A percentile compares a stretch with the other conserved stretches of the same genome.
Evolutionary conservation across 176 grass and related monocot species (phyloP).

Genomic region (Bothriochloa decipiens): DNA sequence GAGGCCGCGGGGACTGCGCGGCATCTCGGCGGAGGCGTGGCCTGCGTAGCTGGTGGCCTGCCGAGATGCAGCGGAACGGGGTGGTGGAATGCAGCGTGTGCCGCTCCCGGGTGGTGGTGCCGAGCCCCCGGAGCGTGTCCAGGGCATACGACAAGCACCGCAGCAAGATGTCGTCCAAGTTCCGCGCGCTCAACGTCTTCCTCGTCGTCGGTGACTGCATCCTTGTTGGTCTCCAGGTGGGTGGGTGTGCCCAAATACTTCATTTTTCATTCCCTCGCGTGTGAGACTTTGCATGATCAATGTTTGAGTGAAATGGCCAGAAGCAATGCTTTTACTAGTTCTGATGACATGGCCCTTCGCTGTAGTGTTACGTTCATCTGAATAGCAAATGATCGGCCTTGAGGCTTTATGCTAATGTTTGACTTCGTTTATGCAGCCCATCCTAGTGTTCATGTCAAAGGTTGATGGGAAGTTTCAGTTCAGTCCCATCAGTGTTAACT

Average conservation of each 20-base stretch:
- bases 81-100: conserved; percentile 80
- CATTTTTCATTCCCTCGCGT: not conserved
- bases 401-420: conserved; percentile 24
- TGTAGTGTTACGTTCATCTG: not conserved
- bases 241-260: not conserved
- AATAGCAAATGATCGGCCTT: not conserved
- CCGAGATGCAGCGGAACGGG: conserved; percentile 80
- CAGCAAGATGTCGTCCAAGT: conserved; percentile 77
- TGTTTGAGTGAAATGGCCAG: conserved; percentile 5
- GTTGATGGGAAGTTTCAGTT: conserved; percentile 95
- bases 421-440: conserved; percentile 66
- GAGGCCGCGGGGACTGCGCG: conserved; percentile 1
- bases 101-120: conserved; percentile 73
- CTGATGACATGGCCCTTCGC: not conserved
- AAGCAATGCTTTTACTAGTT: not conserved
- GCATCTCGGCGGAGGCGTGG: conserved; percentile 36
- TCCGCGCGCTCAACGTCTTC: conserved; percentile 73
- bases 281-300: conserved; percentile 3
- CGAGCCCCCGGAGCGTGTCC: conserved; percentile 79
- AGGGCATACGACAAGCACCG: conserved; percentile 93
- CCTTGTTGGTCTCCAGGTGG: conserved; percentile 85
- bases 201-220: conserved; percentile 89
- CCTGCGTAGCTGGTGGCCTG: conserved; percentile 2
- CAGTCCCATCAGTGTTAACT: conserved; percentile 95
- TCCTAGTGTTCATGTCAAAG: conserved; percentile 98